Conservation (phyloP, 2,329 filamentous ascomycete genomes). For the Phoma herbarum region DNA sequence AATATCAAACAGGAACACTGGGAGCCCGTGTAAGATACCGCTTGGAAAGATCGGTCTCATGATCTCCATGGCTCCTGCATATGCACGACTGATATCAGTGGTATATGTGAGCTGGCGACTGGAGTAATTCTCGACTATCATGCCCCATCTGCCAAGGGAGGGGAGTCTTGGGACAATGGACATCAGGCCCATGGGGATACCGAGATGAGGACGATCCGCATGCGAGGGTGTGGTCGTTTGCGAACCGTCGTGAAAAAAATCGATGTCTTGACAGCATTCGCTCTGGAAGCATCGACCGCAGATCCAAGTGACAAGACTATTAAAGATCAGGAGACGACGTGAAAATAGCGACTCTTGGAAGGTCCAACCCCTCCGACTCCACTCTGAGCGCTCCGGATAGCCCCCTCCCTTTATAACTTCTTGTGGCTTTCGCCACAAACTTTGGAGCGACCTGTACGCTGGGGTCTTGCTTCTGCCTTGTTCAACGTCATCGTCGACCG, state of each 20-base stretch:
- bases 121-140: constrained; percentile 2
- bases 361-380: not conserved
- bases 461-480: too few relatives aligned
- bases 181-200: constrained; percentile 5
- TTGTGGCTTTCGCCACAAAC: too few relatives aligned
- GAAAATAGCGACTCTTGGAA: not conserved
- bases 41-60: not conserved
- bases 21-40: not conserved
- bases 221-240: constrained; percentile 1
- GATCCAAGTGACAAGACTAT: not conserved
- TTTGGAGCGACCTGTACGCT: too few relatives aligned
- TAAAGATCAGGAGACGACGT: not conserved
- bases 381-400: too few relatives aligned
- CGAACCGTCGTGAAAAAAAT: too few relatives aligned
- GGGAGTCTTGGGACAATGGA: not conserved
- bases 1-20: constrained; percentile 4
- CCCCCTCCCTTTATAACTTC: too few relatives aligned
- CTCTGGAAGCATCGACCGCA: not conserved
- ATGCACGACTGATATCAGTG: not conserved
- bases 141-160: not conserved
- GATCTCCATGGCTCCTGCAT: not conserved
- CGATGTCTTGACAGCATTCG: not conserved
- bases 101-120: not conserved
- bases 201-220: not conserved
- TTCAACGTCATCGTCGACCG: too few relatives aligned